Evolutionary conservation across 208 protist species (phyloP).

Genomic region (Porcisia hertigi): DNA sequence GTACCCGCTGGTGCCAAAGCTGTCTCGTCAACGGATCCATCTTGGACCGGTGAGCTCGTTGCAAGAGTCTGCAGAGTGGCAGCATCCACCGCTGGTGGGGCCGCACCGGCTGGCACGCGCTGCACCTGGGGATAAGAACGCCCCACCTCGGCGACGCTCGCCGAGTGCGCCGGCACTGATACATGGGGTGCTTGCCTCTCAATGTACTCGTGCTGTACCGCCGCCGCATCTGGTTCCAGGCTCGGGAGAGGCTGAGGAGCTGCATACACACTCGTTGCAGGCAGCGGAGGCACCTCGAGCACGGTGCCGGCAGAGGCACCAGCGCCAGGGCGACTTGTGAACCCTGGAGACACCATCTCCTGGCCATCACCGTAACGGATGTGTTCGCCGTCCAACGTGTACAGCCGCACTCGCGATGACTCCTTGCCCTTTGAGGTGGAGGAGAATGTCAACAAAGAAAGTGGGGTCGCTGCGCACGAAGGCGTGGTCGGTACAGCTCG

Average conservation of each 20-base stretch:
- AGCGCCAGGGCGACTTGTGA: not conserved
- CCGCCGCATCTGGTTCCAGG: slow-evolving; percentile 4
- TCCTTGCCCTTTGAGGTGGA: not conserved
- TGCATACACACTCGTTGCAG: slow-evolving; percentile 58
- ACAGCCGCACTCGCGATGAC: slow-evolving; percentile 19
- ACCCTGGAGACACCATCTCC: not conserved
- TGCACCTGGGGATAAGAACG: slow-evolving; percentile 25
- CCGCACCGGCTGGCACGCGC: slow-evolving; percentile 6
- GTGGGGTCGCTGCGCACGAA: not conserved
- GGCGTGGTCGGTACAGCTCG: not conserved
- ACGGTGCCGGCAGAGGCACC: not conserved
- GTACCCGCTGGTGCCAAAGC: not conserved
- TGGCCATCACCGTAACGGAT: not conserved
- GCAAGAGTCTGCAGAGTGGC: slow-evolving; percentile 4
- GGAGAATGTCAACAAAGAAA: slow-evolving; percentile 10
- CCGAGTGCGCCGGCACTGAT: not conserved
- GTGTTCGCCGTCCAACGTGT: slow-evolving; percentile 24
- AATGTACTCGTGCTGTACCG: not conserved
- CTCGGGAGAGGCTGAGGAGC: slow-evolving; percentile 49
- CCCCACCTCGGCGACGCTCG: not conserved
- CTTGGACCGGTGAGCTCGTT: not conserved
- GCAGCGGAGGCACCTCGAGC: slow-evolving; percentile 49
- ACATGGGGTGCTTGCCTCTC: too few relatives aligned
- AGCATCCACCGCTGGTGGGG: slow-evolving; percentile 24
- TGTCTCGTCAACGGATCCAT: not conserved